Conservation (phyloP, 2,329 filamentous ascomycete genomes). For the Fusarium sp. region DNA sequence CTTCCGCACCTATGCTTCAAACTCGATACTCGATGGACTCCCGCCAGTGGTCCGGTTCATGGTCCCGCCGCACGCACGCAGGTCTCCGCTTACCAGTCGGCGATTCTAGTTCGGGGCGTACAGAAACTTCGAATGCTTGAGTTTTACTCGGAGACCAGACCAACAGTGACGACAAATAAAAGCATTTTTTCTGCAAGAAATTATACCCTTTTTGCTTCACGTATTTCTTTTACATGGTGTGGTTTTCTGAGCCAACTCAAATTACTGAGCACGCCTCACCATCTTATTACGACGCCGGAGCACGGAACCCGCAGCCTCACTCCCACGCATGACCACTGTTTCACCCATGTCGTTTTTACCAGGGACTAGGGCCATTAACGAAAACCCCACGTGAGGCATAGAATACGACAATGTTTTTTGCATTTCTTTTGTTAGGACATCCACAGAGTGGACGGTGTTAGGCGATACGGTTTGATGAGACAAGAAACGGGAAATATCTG, state of each 20-base stretch:
- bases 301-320: slow-evolving; percentile 40
- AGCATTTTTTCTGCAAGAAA: slow-evolving; percentile 31
- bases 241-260: slow-evolving; percentile 18
- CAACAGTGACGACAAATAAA: slow-evolving; percentile 27
- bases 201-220: slow-evolving; percentile 42
- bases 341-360: slow-evolving; percentile 20
- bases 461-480: slow-evolving; percentile 38
- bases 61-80: slow-evolving; percentile 47
- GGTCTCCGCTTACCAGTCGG: slow-evolving; percentile 57
- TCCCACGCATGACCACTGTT: slow-evolving; percentile 28
- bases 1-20: slow-evolving; percentile 27
- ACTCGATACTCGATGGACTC: slow-evolving; percentile 35
- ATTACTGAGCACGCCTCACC: slow-evolving; percentile 10
- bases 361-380: slow-evolving; percentile 1
- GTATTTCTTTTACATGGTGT: slow-evolving; percentile 3
- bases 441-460: slow-evolving; percentile 42
- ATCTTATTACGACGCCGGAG: slow-evolving; percentile 27
- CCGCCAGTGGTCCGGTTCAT: slow-evolving; percentile 27
- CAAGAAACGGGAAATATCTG: slow-evolving; percentile 29
- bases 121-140: slow-evolving; percentile 39
- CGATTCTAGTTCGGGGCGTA: slow-evolving; percentile 46
- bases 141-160: slow-evolving; percentile 8
- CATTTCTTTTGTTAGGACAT: slow-evolving; percentile 19
- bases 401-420: slow-evolving; percentile 5
- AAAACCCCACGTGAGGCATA: slow-evolving; percentile 14